Evolutionary conservation across 139 green algal species (phyloP), one percentile per base, ranked within the genome.

Genomic region (Chlamydomonas sp.): DNA sequence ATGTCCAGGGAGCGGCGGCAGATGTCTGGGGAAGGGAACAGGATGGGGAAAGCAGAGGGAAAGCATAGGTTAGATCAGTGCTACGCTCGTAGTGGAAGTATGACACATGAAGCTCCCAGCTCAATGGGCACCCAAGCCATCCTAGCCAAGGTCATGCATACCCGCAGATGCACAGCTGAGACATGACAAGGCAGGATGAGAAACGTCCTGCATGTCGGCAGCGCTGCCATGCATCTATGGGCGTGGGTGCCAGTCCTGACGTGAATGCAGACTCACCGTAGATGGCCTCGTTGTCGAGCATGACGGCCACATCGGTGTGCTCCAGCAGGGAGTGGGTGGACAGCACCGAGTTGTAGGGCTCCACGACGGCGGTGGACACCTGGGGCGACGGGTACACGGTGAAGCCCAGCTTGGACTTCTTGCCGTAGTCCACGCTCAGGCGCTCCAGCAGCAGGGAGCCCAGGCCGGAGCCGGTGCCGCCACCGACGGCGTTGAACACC

Each of bases 351-450:
- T 99, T 99, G 95, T 99, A 99, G 66, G 97, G 97, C 96, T 99
- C 97, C 1, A 99, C 97, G 64, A 99, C 97, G 73, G 97, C 96
- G 77, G 96, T 99, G 73, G 97, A 99, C 67, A 99, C 95, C 92
- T 97, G 94, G 85, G 97, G 97, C 20, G 95, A 98, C 77, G 97
- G 97, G 94, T 99, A 99, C 16, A 99, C 93, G 63, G 97, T 98
- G 96, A 99, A 99, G 91, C 96, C 97, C 71, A 99, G 95, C 97
- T 99, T 99, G 93, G 96, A 99, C 95, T 99, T 99, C 96, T 99
- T 99, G 95, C 98, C 98, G 89, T 99, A 99, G 95, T 99, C 98
- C 1, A 99, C 98, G 63, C 95, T 98, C 90, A 99, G 96, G 90
- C 97, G 96, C 96, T 99, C 97, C 89, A 99, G 95, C 92, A 99